Conservation (phyloP, 805 yeast species). For the Nakazawaea sp. region DNA sequence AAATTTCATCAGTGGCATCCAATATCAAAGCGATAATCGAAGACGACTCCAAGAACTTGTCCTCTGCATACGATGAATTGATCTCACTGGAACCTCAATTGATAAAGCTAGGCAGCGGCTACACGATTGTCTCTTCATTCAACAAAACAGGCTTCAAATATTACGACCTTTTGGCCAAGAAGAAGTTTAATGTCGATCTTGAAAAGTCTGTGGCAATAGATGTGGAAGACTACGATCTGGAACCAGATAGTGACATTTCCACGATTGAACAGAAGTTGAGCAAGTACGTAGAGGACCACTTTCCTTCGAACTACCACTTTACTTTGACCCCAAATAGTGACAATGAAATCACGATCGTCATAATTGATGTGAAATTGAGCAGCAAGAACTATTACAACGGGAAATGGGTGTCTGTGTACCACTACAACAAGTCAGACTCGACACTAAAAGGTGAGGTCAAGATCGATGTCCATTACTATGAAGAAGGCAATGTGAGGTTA, state of each 20-base stretch:
- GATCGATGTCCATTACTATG: constrained; percentile 85
- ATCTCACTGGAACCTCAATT: constrained; percentile 23
- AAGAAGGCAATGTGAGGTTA: constrained; percentile 91
- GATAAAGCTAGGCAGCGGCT: constrained; percentile 19
- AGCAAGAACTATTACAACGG: constrained; percentile 85
- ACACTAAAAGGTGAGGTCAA: constrained; percentile 45
- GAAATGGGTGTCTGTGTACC: constrained; percentile 71
- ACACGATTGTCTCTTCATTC: constrained; percentile 38
- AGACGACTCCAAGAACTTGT: constrained; percentile 19
- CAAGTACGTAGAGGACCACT: constrained; percentile 57
- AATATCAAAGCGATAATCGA: constrained; percentile 22
- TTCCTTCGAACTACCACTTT: constrained; percentile 47
- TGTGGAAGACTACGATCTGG: constrained; percentile 29
- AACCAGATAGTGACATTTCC: constrained; percentile 12
- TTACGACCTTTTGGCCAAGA: constrained; percentile 42
- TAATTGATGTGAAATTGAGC: constrained; percentile 68
- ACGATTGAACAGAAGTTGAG: constrained; percentile 25
- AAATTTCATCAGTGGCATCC: constrained; percentile 25
- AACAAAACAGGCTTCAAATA: constrained; percentile 46
- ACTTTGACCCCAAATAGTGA: constrained; percentile 32
- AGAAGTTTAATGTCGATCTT: constrained; percentile 56
- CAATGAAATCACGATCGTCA: constrained; percentile 35
- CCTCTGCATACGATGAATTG: constrained; percentile 19
- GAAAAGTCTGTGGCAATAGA: constrained; percentile 41
- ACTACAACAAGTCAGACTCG: constrained; percentile 25